phyloP scores from a whole-genome alignment of 176 grass and related monocot species.

The Lolium rigidum region DNA sequence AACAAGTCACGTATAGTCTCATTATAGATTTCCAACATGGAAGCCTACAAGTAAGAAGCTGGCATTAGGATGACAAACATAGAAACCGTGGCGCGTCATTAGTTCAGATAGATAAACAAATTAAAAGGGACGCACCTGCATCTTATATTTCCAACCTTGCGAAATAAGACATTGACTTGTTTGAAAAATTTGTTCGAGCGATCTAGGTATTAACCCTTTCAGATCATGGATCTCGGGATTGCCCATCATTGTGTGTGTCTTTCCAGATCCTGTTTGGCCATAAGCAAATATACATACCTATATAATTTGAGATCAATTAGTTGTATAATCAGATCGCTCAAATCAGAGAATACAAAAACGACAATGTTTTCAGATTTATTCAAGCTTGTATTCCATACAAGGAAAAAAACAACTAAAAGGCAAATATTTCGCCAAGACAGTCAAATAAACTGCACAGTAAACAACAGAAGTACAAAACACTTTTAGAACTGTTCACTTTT shows the following conservation, averaged over 20 bases:
- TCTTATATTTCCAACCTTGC: slow-evolving; percentile 95
- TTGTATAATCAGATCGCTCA: background rate
- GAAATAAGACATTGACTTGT: slow-evolving; percentile 62
- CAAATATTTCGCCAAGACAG: background rate
- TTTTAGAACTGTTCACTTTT: background rate
- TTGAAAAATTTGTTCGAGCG: slow-evolving; percentile 88
- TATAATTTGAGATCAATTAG: background rate
- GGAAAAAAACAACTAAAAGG: background rate
- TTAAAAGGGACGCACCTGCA: slow-evolving; percentile 52
- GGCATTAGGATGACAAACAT: background rate
- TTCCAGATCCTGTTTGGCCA: slow-evolving; percentile 95
- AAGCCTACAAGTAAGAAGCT: slow-evolving; percentile 48
- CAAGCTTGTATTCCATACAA: background rate
- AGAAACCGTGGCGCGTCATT: background rate
- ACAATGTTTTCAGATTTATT: background rate
- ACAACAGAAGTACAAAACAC: background rate
- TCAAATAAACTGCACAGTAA: background rate
- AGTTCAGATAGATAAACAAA: background rate
- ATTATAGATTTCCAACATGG: slow-evolving; percentile 97
- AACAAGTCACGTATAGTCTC: slow-evolving; percentile 86
- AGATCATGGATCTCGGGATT: slow-evolving; percentile 50
- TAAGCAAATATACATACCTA: slow-evolving; percentile 99
- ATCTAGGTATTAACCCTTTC: slow-evolving; percentile 95
- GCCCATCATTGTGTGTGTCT: slow-evolving; percentile 99
- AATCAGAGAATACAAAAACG: background rate